Base-by-base conservation (phyloP, 2,329 filamentous ascomycete species). In the Chalara sp. region DNA sequence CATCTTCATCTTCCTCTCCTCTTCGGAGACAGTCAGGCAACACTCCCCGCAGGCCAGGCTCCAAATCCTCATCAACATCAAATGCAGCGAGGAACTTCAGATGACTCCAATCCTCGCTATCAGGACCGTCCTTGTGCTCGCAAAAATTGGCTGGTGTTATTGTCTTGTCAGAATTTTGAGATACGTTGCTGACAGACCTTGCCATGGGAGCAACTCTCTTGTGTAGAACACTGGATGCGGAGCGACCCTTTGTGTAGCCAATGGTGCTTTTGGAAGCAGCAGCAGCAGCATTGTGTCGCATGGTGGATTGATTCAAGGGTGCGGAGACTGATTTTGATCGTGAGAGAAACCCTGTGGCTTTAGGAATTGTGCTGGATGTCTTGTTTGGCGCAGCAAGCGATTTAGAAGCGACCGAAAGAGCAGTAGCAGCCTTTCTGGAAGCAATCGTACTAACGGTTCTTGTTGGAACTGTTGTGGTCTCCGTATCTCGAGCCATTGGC, bases 231-330 rank as follows among this genome's bases (percentile, higher is more conserved):
- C 67, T 67, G 21, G 74, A 74, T 3, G 75, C 71, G 8, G 72
- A 71, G 33, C 88, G 80, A 33, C 91, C 90, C 66, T 86, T 89
- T 50, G 80, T 87, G 65, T 95, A 96, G 12, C 91, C 91, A 41
- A 96, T 77, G 0, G 90, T 96, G 50, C 82, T 91, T 56, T 84
- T 81, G 1, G 90, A 95, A 5, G 82, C 83, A 5, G 79, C 80
- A 28, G 80, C 76, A 1, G 86, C 84, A 8, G 78, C 74, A 6
- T 76, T 76, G 56, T 81, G 79, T 44, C 82, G 79, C 58, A 79
- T 74, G 7, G 67, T 63, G n/a, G 74, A 74, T 1, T 74, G 68
- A 45, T 68, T 65, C n/a, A 49, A 6, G 4, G 72, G 69, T 2
- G 74, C 68, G 5, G 68, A 60, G n/a, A 70, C 64, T 47, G 75